Conservation (phyloP, 208 protist species). For the Leishmania turanica region DNA sequence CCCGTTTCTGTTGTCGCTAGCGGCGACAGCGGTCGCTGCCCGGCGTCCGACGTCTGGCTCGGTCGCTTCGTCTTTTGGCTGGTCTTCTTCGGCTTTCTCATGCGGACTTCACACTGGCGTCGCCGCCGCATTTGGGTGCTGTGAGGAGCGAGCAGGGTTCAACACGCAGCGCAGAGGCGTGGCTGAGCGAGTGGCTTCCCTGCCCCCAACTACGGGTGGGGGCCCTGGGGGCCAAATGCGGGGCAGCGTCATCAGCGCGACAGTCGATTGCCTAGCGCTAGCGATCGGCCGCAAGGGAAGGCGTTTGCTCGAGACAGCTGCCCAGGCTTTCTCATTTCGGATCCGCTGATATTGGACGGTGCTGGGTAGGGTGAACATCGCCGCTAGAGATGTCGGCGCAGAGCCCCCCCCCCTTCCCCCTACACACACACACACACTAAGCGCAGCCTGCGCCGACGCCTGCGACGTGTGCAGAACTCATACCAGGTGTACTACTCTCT, state of each 20-base stretch:
- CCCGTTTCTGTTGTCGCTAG: neutral
- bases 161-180: conserved; percentile 7
- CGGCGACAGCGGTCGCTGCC: neutral
- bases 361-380: neutral
- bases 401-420: too few species aligned
- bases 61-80: neutral
- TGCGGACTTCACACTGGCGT: neutral
- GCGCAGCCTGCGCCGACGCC: too few species aligned
- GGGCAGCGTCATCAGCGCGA: neutral
- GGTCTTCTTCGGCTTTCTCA: neutral
- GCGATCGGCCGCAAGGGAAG: conserved; percentile 1
- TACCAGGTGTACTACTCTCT: too few species aligned
- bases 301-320: conserved; percentile 10
- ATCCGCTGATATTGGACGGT: conserved; percentile 19
- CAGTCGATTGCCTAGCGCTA: neutral
- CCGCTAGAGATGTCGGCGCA: neutral
- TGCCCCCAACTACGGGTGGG: neutral
- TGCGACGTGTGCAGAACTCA: too few species aligned
- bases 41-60: neutral
- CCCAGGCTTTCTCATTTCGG: conserved; percentile 7
- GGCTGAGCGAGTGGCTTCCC: conserved; percentile 4
- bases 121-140: conserved; percentile 13
- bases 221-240: neutral
- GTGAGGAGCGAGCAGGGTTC: conserved; percentile 12
- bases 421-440: neutral